Base-by-base conservation (phyloP, 768 basidiomycete species). In the Lepiota venenata region DNA sequence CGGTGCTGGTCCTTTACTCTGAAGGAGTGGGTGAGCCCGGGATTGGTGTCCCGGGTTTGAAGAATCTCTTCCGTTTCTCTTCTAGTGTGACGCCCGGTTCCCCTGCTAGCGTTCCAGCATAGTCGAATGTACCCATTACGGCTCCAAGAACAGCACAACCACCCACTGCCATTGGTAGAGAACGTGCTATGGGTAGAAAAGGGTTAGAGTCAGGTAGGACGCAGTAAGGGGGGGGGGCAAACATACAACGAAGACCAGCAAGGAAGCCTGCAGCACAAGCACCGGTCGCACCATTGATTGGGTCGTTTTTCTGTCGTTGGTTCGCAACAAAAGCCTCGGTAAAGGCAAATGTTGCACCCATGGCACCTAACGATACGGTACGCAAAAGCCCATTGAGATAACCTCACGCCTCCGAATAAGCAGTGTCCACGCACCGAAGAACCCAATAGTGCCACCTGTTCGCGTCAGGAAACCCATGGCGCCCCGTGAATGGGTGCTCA, bases 251-350 rank as follows among this genome's bases (percentile, higher is more conserved):
- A 53, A 95, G 70, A 50, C 94, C 94, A 27, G 91, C 91, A 58
- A 96, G 72, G 72, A 96, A 93, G 43, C 94, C 94, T 48, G 93
- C 93, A 45, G 93, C 93, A 72, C 93, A 96, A 52, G 88, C 94
- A 51, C 90, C 94, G 48, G 83, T 83, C 43, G 87, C 87, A 46
- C 89, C 88, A 63, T 93, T 97, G 57, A 90, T 63, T 39, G 87
- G 76, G 66, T 98, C 95, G 58, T 92, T 78, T 59, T 74, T 84
- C 69, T 83, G 78, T 52, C 93, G 82, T 56, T 84, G 72, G 70
- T 98, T 98, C 51, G 91, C 91, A 18, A 91, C 83, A 25, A 78
- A 71, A 5, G 90, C 76, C 67, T 96, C 91, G 1, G 90, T 89
- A 60, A 88, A 80, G 9, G 91, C 88, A 65, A 90, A 98, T 4